phyloP scores from a whole-genome alignment of 2,329 filamentous ascomycete species.

The Sarocladiaceae sp. region DNA sequence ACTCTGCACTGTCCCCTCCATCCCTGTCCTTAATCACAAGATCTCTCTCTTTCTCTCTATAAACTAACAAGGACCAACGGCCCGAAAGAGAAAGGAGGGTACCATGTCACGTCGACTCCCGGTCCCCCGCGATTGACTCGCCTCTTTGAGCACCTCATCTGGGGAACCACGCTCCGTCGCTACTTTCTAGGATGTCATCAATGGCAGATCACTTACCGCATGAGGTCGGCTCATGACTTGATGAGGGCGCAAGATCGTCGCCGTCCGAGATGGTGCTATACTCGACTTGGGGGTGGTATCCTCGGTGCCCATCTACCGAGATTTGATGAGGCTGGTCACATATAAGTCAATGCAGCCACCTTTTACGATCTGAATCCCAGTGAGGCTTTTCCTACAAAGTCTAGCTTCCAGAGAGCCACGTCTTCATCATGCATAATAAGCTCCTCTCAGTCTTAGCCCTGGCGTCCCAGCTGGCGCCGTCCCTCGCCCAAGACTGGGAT shows the following conservation, averaged over 20 bases:
- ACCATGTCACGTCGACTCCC: too few relatives aligned
- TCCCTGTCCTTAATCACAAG: too few relatives aligned
- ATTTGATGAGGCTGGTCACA: background rate
- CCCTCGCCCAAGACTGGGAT: conserved; percentile 42
- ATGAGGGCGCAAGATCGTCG: conserved; percentile 3
- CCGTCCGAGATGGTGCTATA: conserved; percentile 3
- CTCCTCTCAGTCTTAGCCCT: background rate
- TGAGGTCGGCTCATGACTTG: background rate
- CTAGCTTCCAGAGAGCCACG: too few relatives aligned
- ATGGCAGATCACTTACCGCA: background rate
- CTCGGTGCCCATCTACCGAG: conserved; percentile 6
- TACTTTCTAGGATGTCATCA: too few relatives aligned
- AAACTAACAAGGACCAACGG: background rate
- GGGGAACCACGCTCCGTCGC: background rate
- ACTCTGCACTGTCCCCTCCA: too few relatives aligned
- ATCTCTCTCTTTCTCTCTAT: background rate
- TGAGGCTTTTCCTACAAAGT: too few relatives aligned
- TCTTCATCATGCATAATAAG: conserved; percentile 6
- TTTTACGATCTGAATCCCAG: background rate
- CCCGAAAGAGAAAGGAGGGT: background rate
- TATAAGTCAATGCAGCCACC: background rate
- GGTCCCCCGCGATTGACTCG: conserved; percentile 3
- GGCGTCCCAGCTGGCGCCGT: conserved; percentile 1
- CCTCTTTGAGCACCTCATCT: background rate
- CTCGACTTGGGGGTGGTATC: background rate